A percentile compares a stretch with the other conserved stretches of the same genome.
Evolutionary conservation across 176 grass and related monocot species (phyloP).

Genomic region (Aegilops umbellulata): DNA sequence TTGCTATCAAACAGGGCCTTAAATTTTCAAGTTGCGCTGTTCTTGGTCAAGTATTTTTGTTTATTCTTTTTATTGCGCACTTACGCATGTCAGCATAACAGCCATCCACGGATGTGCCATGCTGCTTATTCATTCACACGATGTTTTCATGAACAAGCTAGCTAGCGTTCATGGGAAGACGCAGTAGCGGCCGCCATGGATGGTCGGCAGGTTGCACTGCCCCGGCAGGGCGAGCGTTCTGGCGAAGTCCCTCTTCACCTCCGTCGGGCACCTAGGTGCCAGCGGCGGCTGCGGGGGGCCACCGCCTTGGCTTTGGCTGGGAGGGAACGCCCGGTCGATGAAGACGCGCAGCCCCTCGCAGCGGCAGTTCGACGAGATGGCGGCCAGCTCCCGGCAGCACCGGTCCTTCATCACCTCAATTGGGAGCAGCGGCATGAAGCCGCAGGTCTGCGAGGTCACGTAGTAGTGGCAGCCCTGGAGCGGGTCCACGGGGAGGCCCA

Average conservation of each 20-base stretch:
- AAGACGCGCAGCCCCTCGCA: background rate
- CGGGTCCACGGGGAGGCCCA: background rate
- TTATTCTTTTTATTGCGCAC: no score
- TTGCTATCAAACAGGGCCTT: no score
- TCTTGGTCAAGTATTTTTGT: no score
- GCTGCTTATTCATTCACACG: no score
- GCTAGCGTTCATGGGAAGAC: background rate
- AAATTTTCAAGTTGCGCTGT: no score
- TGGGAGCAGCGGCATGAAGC: background rate
- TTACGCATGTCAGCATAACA: no score
- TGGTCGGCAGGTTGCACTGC: background rate
- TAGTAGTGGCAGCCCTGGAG: background rate
- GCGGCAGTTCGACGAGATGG: background rate
- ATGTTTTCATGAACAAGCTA: no score
- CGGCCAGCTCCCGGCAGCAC: slow-evolving; percentile 17
- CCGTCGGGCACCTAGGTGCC: background rate
- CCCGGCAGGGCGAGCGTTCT: background rate
- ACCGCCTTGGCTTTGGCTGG: background rate
- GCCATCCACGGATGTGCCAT: no score
- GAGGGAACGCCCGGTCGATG: background rate
- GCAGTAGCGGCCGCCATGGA: slow-evolving; percentile 3
- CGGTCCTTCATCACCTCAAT: background rate
- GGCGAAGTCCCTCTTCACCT: background rate
- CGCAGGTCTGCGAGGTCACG: background rate
- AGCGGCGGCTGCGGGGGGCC: background rate